Evolutionary conservation across 1,139 yeast genomes (phyloP).

Genomic region (Oligophagozyma castellii): DNA sequence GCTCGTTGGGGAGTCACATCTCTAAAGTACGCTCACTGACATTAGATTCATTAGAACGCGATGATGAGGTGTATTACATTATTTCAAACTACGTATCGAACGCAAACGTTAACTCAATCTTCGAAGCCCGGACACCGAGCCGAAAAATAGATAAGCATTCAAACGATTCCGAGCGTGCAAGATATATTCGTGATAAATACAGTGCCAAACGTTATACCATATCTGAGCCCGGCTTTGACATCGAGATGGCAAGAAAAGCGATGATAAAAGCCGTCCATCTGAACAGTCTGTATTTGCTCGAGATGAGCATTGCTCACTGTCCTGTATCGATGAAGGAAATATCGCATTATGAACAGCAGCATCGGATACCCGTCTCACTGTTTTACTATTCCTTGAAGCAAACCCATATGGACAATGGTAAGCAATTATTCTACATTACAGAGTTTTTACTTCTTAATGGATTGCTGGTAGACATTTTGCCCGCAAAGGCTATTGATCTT

Average conservation of each 20-base stretch:
- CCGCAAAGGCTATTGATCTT: slow-evolving; percentile 4
- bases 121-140: slow-evolving; percentile 34
- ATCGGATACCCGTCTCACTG: slow-evolving; percentile 27
- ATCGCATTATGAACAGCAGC: slow-evolving; percentile 9
- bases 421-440: slow-evolving; percentile 49
- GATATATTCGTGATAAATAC: slow-evolving; percentile 41
- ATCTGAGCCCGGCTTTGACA: slow-evolving; percentile 1
- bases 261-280: slow-evolving; percentile 36
- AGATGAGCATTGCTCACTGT: slow-evolving; percentile 36
- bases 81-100: slow-evolving; percentile 47
- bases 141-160: slow-evolving; percentile 23
- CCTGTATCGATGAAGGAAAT: slow-evolving; percentile 28
- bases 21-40: slow-evolving; percentile 71
- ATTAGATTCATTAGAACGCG: slow-evolving; percentile 50
- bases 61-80: slow-evolving; percentile 36
- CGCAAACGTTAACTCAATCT: slow-evolving; percentile 44
- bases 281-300: slow-evolving; percentile 34
- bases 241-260: slow-evolving; percentile 14
- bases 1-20: slow-evolving; percentile 59
- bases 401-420: slow-evolving; percentile 19
- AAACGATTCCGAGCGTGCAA: slow-evolving; percentile 26
- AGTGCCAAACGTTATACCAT: slow-evolving; percentile 27
- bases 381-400: slow-evolving; percentile 51
- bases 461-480: slow-evolving; percentile 15
- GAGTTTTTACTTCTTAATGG: slow-evolving; percentile 66